Percentiles rank a stretch among this genome's conserved stretches.
phyloP scores from a whole-genome alignment of 257 asterid genomes.

The Jaltomata sinuosa region DNA sequence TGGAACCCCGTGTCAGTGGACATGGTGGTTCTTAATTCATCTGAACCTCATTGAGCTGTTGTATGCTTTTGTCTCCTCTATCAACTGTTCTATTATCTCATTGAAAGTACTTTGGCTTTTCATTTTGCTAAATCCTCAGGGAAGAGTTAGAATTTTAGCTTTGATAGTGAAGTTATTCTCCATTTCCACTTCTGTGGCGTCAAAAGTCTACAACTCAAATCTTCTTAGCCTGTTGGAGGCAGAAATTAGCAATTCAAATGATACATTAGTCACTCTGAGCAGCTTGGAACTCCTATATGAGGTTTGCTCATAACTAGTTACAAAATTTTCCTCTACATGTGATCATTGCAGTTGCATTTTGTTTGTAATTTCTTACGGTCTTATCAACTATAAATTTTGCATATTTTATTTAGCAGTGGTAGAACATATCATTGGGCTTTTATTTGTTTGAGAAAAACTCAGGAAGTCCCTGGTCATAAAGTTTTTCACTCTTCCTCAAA shows the following conservation, averaged over 20 bases:
- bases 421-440: neutral
- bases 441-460: neutral
- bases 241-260: slow-evolving; percentile 56
- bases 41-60: neutral
- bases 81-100: neutral
- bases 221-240: slow-evolving; percentile 71
- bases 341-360: neutral
- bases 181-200: slow-evolving; percentile 64
- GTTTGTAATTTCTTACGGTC: neutral
- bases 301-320: slow-evolving; percentile 29
- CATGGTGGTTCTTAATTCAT: neutral
- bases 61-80: neutral
- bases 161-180: slow-evolving; percentile 93
- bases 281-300: slow-evolving; percentile 85
- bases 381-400: neutral
- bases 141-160: slow-evolving; percentile 78
- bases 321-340: neutral
- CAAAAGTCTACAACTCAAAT: slow-evolving; percentile 52
- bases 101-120: neutral
- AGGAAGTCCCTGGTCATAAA: neutral
- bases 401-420: neutral
- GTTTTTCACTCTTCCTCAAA: neutral
- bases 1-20: neutral
- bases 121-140: slow-evolving; percentile 42
- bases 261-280: slow-evolving; percentile 66